Percentiles rank a stretch among this genome's conserved stretches.
phyloP scores from a whole-genome alignment of 371 early-diverging fungal genomes.

The Mucor racemosus region DNA sequence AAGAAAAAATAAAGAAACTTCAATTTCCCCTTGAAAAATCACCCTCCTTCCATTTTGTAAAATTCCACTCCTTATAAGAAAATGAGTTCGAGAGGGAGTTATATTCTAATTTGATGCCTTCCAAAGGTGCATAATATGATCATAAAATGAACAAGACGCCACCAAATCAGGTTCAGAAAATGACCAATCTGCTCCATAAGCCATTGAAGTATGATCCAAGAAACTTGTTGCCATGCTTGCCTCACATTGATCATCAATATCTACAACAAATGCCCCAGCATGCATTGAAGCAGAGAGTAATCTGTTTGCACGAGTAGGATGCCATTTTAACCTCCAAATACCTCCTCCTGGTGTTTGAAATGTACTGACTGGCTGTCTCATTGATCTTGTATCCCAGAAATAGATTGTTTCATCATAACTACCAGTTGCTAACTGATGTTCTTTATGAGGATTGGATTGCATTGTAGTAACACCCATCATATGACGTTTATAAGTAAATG shows the following conservation, averaged over 20 bases:
- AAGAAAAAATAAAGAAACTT: background rate
- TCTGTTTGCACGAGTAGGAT: slow-evolving; percentile 67
- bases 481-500: slow-evolving; percentile 53
- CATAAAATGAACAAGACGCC: slow-evolving; percentile 94
- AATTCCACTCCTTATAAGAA: no score
- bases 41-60: no score
- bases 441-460: slow-evolving; percentile 76
- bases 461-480: slow-evolving; percentile 87
- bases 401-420: slow-evolving; percentile 86
- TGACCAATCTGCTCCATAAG: slow-evolving; percentile 94
- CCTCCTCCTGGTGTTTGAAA: slow-evolving; percentile 80
- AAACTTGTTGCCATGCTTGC: slow-evolving; percentile 41
- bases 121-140: slow-evolving; percentile 89
- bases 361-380: slow-evolving; percentile 74
- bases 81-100: no score
- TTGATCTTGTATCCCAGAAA: slow-evolving; percentile 88
- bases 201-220: slow-evolving; percentile 82
- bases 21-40: no score
- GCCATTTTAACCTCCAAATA: slow-evolving; percentile 95
- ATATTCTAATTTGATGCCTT: no score
- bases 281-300: slow-evolving; percentile 92
- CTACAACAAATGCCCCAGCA: slow-evolving; percentile 57
- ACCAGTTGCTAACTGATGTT: slow-evolving; percentile 82
- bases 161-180: slow-evolving; percentile 57
- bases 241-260: slow-evolving; percentile 12